These are phyloP conservation scores for Kazachstania taianensis DNA, from an alignment of 805 yeast genomes.

Conservation along the genomic window DNA sequence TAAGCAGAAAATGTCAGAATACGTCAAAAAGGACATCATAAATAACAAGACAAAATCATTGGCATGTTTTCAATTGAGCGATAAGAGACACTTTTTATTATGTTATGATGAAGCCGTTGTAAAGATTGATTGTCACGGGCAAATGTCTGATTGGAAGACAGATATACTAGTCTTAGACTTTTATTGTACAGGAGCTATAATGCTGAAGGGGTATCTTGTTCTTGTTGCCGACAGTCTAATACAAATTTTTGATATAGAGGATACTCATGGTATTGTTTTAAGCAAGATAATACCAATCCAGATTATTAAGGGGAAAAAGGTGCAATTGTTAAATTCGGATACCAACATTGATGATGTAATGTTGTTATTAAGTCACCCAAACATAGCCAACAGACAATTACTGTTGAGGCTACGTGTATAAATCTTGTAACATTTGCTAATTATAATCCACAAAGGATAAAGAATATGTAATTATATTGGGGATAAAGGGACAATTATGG, in stretches of 20 bases:
- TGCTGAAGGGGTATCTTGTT: conserved; percentile 39
- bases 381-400: conserved; percentile 50
- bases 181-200: conserved; percentile 32
- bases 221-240: conserved; percentile 55
- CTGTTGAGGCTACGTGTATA: conserved; percentile 20
- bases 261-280: conserved; percentile 11
- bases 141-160: conserved; percentile 33
- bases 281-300: conserved; percentile 43
- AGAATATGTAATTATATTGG: no score
- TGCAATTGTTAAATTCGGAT: conserved; percentile 34
- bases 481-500: no score
- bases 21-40: conserved; percentile 32
- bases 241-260: conserved; percentile 48
- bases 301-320: conserved; percentile 62
- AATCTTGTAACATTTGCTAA: not conserved
- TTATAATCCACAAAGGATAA: no score
- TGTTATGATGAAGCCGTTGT: conserved; percentile 66
- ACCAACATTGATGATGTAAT: conserved; percentile 30
- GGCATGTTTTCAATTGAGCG: conserved; percentile 52
- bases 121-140: conserved; percentile 50
- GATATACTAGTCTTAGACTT: conserved; percentile 36
- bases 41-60: conserved; percentile 37
- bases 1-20: conserved; percentile 25
- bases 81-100: conserved; percentile 43
- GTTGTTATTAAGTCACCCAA: conserved; percentile 55